Evolutionary conservation across 2,329 filamentous ascomycete genomes (phyloP).

Genomic region (Ascochyta pisi): DNA sequence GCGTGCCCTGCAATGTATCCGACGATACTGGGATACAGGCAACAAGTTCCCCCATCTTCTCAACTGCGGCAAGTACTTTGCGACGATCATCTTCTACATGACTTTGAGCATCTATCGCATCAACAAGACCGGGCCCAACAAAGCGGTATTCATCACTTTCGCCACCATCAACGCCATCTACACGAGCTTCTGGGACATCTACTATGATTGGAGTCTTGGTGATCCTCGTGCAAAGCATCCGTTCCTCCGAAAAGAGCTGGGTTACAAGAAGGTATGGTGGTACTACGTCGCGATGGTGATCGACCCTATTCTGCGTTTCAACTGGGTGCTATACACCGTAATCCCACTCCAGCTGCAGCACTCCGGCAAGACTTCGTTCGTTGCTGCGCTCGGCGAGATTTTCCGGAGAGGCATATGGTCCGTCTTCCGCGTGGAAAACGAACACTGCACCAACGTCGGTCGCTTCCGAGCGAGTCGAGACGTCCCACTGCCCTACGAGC

Average conservation of each 20-base stretch:
- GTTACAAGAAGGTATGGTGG: constrained; percentile 77
- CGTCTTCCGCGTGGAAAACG: constrained; percentile 94
- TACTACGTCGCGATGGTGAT: constrained; percentile 87
- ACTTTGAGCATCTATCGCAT: constrained; percentile 86
- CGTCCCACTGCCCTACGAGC: constrained; percentile 80
- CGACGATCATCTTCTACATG: constrained; percentile 81
- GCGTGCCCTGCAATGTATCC: constrained; percentile 88
- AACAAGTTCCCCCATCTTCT: constrained; percentile 91
- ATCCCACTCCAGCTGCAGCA: constrained; percentile 82
- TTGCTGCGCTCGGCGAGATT: constrained; percentile 79
- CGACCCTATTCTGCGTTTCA: constrained; percentile 86
- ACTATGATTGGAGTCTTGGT: constrained; percentile 95
- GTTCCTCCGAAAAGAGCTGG: constrained; percentile 73
- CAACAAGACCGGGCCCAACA: constrained; percentile 63
- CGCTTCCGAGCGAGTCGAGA: constrained; percentile 90
- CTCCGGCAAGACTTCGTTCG: constrained; percentile 80
- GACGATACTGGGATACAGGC: constrained; percentile 84
- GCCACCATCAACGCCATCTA: constrained; percentile 85
- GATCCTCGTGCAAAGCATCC: constrained; percentile 74
- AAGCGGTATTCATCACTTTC: constrained; percentile 78
- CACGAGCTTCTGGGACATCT: constrained; percentile 87
- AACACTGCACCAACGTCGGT: constrained; percentile 83
- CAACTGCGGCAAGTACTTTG: constrained; percentile 90
- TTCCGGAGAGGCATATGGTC: constrained; percentile 89
- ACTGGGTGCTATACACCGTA: constrained; percentile 93